Evolutionary conservation across 768 basidiomycete species (phyloP).

Genomic region (Amanita jacksonii): DNA sequence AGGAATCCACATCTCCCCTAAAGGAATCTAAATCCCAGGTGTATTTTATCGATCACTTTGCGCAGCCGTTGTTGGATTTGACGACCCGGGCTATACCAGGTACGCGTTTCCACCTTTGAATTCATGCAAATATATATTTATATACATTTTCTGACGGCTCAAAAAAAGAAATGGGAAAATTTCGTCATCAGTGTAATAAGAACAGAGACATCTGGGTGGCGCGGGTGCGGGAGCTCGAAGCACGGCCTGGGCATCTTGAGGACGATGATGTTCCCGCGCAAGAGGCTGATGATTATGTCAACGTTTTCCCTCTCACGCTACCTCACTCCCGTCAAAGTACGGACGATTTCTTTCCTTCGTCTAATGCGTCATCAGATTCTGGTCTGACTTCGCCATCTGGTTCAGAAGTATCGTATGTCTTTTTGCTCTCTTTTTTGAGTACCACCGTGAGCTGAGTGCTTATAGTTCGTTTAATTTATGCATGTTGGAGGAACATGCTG

Average conservation of each 20-base stretch:
- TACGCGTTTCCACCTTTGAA: slow-evolving; percentile 22
- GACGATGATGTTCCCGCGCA: neutral
- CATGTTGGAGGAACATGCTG: slow-evolving; percentile 23
- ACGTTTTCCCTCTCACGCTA: slow-evolving; percentile 8
- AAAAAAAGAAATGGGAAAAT: slow-evolving; percentile 52
- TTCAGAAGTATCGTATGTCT: slow-evolving; percentile 14
- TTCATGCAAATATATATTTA: too few relatives aligned
- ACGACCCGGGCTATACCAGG: slow-evolving; percentile 67
- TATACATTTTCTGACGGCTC: neutral
- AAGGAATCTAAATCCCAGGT: slow-evolving; percentile 77
- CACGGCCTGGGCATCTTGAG: neutral
- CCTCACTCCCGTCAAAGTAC: slow-evolving; percentile 4
- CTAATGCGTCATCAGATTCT: slow-evolving; percentile 9
- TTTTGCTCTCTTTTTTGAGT: neutral
- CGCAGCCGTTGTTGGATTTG: slow-evolving; percentile 74
- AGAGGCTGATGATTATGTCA: slow-evolving; percentile 4
- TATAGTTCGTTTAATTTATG: slow-evolving; percentile 15
- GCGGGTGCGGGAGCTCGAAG: slow-evolving; percentile 8
- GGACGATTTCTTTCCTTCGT: neutral
- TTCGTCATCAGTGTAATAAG: slow-evolving; percentile 52
- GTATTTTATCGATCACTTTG: slow-evolving; percentile 79
- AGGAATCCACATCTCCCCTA: slow-evolving; percentile 32
- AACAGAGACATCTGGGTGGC: slow-evolving; percentile 65
- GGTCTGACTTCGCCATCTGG: slow-evolving; percentile 10
- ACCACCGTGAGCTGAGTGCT: slow-evolving; percentile 3